These are phyloP conservation scores for Pezicula carpinea DNA, from an alignment of 2,329 filamentous ascomycete genomes.

Conservation along the genomic window DNA sequence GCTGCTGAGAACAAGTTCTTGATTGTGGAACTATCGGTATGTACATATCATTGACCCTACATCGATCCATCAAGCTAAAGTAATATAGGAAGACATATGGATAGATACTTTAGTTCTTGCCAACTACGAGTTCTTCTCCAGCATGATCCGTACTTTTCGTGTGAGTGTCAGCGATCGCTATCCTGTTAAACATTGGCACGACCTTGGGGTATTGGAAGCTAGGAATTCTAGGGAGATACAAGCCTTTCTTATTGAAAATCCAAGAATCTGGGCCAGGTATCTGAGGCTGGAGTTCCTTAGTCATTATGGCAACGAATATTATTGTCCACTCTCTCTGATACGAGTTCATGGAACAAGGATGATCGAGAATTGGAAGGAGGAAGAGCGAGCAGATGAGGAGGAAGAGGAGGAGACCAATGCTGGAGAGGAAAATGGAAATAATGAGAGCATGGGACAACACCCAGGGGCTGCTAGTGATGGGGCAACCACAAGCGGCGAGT, in stretches of 20 bases:
- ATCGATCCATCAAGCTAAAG: conserved; percentile 10
- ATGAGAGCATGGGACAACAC: conserved; percentile 22
- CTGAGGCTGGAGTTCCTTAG: conserved; percentile 85
- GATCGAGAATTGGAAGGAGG: conserved; percentile 88
- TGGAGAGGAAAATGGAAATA: conserved; percentile 15
- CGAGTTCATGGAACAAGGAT: conserved; percentile 91
- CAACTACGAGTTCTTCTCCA: conserved; percentile 99
- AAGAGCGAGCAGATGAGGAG: conserved; percentile 64
- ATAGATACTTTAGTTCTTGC: conserved; percentile 96
- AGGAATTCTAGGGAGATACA: conserved; percentile 91
- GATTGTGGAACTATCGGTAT: conserved; percentile 78
- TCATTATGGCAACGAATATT: conserved; percentile 95
- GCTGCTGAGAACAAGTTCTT: conserved; percentile 84
- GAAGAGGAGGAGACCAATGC: conserved; percentile 40
- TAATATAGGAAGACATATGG: conserved; percentile 50
- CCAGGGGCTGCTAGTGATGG: conserved; percentile 7
- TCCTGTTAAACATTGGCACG: conserved; percentile 91
- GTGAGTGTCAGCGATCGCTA: conserved; percentile 93
- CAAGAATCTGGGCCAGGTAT: conserved; percentile 93
- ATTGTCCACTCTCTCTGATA: conserved; percentile 86
- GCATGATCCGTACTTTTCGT: conserved; percentile 86
- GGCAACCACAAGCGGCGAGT: conserved; percentile 13
- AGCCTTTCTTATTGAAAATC: conserved; percentile 89
- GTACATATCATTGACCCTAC: conserved; percentile 52
- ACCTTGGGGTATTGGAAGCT: conserved; percentile 83